Percentiles rank a stretch among this genome's conserved stretches.
These are phyloP conservation scores for Curvularia lunata DNA, from an alignment of 2,329 filamentous ascomycete species.

Conservation along the genomic window DNA sequence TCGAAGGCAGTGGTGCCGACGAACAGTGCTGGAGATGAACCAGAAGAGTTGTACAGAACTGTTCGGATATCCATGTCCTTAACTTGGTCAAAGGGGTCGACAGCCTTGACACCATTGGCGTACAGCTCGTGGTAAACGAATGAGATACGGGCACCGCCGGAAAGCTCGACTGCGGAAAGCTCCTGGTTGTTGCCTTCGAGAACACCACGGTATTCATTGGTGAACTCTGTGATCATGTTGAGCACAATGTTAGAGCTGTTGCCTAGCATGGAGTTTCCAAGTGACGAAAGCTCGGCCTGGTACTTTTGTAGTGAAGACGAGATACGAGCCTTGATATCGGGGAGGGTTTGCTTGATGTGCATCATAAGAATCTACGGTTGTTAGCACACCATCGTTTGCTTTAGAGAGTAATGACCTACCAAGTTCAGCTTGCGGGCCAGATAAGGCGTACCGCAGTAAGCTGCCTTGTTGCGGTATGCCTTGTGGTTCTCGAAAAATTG, in stretches of 20 bases:
- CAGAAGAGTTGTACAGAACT: slow-evolving; percentile 98
- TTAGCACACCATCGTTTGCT: slow-evolving; percentile 30
- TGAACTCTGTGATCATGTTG: slow-evolving; percentile 99
- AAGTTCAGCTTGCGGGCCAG: slow-evolving; percentile 95
- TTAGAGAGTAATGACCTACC: slow-evolving; percentile 48
- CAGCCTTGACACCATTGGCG: slow-evolving; percentile 94
- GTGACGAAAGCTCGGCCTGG: slow-evolving; percentile 74
- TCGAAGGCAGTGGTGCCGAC: slow-evolving; percentile 99
- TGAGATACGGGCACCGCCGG: slow-evolving; percentile 95
- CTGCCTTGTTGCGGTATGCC: slow-evolving; percentile 97
- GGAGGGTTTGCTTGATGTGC: slow-evolving; percentile 99
- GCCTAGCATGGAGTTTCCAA: slow-evolving; percentile 93
- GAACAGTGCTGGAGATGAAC: slow-evolving; percentile 93
- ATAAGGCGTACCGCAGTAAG: slow-evolving; percentile 98
- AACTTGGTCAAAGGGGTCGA: slow-evolving; percentile 96
- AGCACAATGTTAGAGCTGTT: slow-evolving; percentile 96
- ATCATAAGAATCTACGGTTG: slow-evolving; percentile 85
- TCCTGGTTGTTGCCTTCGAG: slow-evolving; percentile 97
- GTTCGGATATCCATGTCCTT: slow-evolving; percentile 98
- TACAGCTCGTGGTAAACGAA: slow-evolving; percentile 99
- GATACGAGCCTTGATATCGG: slow-evolving; percentile 97
- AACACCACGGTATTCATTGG: slow-evolving; percentile 95
- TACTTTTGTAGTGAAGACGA: slow-evolving; percentile 95
- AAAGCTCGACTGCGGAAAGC: slow-evolving; percentile 90
- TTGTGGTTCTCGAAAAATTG: slow-evolving; percentile 99